Evolutionary conservation across 371 early-diverging fungal genomes (phyloP), one percentile per base, ranked within the genome.

Genomic region (Entomophthora muscae): DNA sequence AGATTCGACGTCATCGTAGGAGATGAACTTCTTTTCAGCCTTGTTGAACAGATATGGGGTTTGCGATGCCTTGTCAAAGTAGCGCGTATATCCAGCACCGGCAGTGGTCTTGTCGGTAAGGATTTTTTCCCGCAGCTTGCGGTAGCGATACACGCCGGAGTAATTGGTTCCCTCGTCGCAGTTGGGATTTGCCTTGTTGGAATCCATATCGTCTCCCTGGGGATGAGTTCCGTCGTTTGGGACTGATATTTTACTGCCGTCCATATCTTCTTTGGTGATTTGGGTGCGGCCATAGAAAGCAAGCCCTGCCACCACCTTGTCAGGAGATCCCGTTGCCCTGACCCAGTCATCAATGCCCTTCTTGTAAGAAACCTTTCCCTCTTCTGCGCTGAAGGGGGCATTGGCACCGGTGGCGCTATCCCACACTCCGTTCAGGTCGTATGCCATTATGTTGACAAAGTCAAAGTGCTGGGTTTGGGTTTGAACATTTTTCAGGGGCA

Each of bases 1-100:
- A 3, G 83, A 83, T 23, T 67, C 58, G 24, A 78, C 75, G 66
- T 84, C 84, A 65, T 87, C 85, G 63, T 83, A 87, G 17, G 81
- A 77, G 51, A 87, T 75, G 58, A 76, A 83, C 0, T 69, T 72
- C 42, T 78, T 75, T 42, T 70, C 67, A 1, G 71, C 61, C 1
- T 76, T 69, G 52, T 81, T 78, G 73, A 80, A 84, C 63, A 85
- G 67, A 85, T 85, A 84, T 21, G 86, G 86, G 0, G 86, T 85
- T 68, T 79, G 69, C 23, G 83, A 71, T 7, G 68, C 68, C n/a
- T 75, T 66, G 58, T 85, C 87, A 82, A 79, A 83, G 64, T 79
- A 64, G 17, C 64, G 64, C 1, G 12, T 64, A 69, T 71, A 75
- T 0, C 69, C 67, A 17, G 63, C 32, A 0, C 64, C 77, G 2